Evolutionary conservation across 2,329 filamentous ascomycete genomes (phyloP).

Genomic region (Talaromyces sp.): DNA sequence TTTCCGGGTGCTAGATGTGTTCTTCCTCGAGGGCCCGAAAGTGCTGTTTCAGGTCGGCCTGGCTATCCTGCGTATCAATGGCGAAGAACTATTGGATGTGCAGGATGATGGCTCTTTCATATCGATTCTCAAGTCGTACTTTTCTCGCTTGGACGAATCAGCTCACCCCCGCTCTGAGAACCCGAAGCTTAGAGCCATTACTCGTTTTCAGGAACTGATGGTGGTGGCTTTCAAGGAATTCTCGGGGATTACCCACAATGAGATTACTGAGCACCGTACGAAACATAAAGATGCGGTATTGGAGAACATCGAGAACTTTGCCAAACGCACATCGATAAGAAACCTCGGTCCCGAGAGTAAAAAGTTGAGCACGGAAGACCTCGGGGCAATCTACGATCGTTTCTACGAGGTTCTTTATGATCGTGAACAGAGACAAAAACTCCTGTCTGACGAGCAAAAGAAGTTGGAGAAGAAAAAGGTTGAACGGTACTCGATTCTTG

Average conservation of each 20-base stretch:
- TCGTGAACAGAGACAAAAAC: constrained; percentile 74
- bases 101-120: constrained; percentile 95
- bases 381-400: constrained; percentile 86
- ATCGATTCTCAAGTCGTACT: constrained; percentile 91
- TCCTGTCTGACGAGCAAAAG: constrained; percentile 70
- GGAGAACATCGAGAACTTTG: constrained; percentile 94
- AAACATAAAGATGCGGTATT: constrained; percentile 94
- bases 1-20: constrained; percentile 92
- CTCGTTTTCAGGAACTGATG: constrained; percentile 96
- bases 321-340: constrained; percentile 91
- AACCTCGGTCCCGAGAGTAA: constrained; percentile 97
- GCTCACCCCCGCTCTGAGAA: constrained; percentile 95
- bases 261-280: constrained; percentile 78
- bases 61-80: constrained; percentile 95
- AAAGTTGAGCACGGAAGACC: constrained; percentile 75
- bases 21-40: constrained; percentile 96
- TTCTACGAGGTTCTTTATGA: constrained; percentile 93
- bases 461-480: constrained; percentile 58
- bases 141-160: constrained; percentile 86
- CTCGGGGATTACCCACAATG: constrained; percentile 87
- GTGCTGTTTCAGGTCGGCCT: constrained; percentile 95
- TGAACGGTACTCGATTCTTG: constrained; percentile 36
- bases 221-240: constrained; percentile 99
- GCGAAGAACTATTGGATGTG: constrained; percentile 89
- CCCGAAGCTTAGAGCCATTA: constrained; percentile 87